Base-by-base conservation (phyloP, 1,284 basidiomycete species). In the Ceratobasidium papillatum region DNA sequence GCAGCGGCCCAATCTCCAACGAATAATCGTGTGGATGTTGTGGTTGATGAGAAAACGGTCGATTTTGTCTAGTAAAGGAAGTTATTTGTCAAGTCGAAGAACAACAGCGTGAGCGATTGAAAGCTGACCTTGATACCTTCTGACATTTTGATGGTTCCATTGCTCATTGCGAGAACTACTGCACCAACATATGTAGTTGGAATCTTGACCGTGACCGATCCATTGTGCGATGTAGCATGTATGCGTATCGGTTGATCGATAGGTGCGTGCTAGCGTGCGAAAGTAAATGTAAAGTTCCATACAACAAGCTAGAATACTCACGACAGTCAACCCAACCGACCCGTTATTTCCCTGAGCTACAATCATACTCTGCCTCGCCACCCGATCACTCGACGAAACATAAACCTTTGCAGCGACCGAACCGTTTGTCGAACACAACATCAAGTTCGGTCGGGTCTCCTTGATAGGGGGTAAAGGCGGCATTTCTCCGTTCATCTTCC, bases 351-450 rank as follows among this genome's bases (percentile, higher is more conserved):
- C 32, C 51, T 68, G 49, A 2, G 65, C 45, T 2, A 68, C 49
- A 27, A 68, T 56, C 14, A 56, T 19, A 19, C 25, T 49, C 47
- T 32, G 65, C n/a, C 65, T 47, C 32, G 34, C 51, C n/a, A 54
- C 34, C 14, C 47, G n/a, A 68, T 68, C 65, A 19, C 65, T 56
- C 65, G 65, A 68, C 47, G 49, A 32, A 41, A 68, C 51, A 41
- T 68, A 49, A 25, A 68, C 34, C 36, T 68, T 27, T 9, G 17
- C 65, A 25, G 34, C 36, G 27, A 68, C 49, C 47, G 65, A 41
- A 9, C 49, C 65, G 34, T 68, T 54, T 5, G 49, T 54, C 8
- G 65, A 19, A 54, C 25, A 19, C 7, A 68, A 27, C 65, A 68
- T 68, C n/a, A 68, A 41, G 27, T 68, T 68, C 8, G 65, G 65